Evolutionary conservation across 306 rosid genomes (phyloP).

Genomic region (Elaeagnus macrophylla): DNA sequence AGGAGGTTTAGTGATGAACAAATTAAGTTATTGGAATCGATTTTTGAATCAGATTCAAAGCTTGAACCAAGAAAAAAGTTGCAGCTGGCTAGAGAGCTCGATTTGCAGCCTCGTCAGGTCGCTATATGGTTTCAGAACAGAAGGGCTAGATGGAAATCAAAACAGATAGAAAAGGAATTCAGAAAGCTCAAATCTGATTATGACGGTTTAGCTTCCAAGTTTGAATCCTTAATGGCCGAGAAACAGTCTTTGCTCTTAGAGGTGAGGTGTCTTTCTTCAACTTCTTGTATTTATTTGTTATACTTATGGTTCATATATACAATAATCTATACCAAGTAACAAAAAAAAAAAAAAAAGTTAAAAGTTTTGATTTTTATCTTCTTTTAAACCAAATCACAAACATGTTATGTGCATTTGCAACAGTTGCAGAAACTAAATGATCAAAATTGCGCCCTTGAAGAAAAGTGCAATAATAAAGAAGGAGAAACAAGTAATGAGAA

Average conservation of each 20-base stretch:
- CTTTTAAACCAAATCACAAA: neutral
- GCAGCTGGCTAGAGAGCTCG: constrained; percentile 73
- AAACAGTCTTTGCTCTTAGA: constrained; percentile 58
- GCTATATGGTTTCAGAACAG: constrained; percentile 95
- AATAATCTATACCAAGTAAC: too few species aligned
- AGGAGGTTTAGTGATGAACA: constrained; percentile 82
- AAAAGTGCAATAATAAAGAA: constrained; percentile 12
- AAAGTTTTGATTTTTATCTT: neutral
- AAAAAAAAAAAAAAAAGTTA: too few species aligned
- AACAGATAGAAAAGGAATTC: constrained; percentile 64
- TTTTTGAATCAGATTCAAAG: constrained; percentile 73
- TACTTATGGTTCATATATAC: too few species aligned
- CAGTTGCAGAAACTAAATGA: constrained; percentile 57
- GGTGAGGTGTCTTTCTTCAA: constrained; percentile 32
- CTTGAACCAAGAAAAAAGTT: constrained; percentile 74
- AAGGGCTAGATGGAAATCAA: constrained; percentile 96
- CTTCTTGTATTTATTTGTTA: neutral
- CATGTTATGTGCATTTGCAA: constrained; percentile 14
- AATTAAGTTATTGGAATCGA: constrained; percentile 53
- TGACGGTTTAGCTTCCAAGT: constrained; percentile 44
- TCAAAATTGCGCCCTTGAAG: constrained; percentile 21
- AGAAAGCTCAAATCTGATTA: constrained; percentile 53
- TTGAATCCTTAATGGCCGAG: constrained; percentile 63
- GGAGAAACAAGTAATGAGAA: constrained; percentile 26
- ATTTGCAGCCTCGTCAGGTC: constrained; percentile 86